A percentile compares a stretch with the other conserved stretches of the same genome.
Conservation (phyloP, 805 yeast genomes). For the Candida succiphila region DNA sequence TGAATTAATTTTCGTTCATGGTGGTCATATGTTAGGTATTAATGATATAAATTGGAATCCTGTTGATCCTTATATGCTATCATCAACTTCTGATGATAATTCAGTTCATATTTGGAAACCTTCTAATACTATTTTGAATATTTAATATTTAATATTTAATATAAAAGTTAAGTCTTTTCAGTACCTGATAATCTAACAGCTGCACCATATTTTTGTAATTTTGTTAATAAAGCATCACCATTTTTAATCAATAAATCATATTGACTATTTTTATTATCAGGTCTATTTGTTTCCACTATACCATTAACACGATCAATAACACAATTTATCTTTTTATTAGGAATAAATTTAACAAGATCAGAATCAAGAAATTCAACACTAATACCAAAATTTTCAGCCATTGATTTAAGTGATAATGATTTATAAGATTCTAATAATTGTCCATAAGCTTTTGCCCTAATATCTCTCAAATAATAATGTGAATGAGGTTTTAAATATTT, state of each 20-base stretch:
- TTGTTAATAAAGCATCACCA: constrained; percentile 88
- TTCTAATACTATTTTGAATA: constrained; percentile 2
- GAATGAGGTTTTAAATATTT: constrained; percentile 70
- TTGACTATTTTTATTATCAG: constrained; percentile 92
- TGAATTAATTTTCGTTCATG: constrained; percentile 52
- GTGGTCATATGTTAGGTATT: constrained; percentile 83
- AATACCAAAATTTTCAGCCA: constrained; percentile 94
- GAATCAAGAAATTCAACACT: constrained; percentile 74
- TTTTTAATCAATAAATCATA: constrained; percentile 81
- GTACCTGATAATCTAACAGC: constrained; percentile 94
- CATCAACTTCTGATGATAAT: constrained; percentile 78
- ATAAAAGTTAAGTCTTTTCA: constrained; percentile 39
- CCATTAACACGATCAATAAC: constrained; percentile 94
- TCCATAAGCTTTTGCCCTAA: constrained; percentile 90
- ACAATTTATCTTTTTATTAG: constrained; percentile 89
- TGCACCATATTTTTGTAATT: constrained; percentile 93
- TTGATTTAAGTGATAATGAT: constrained; percentile 78
- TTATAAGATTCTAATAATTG: constrained; percentile 92
- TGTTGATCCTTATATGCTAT: constrained; percentile 57
- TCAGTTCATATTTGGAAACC: constrained; percentile 86
- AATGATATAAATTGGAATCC: constrained; percentile 80
- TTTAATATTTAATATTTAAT: too few species aligned
- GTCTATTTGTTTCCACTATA: constrained; percentile 89
- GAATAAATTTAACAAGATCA: constrained; percentile 84
- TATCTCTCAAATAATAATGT: constrained; percentile 77